Base-by-base conservation (phyloP, 805 yeast genomes). In the Candida railenensis region DNA sequence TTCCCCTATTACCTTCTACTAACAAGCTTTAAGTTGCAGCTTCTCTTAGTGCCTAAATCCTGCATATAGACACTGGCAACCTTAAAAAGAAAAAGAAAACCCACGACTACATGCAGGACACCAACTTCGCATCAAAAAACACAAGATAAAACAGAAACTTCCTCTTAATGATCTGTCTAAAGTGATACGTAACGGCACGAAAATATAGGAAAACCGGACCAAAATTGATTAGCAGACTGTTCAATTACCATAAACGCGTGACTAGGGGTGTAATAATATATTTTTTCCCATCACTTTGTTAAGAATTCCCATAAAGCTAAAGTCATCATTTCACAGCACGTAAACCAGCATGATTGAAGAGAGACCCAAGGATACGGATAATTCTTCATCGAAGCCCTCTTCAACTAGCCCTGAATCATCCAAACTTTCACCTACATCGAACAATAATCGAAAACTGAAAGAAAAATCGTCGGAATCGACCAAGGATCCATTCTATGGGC, bases 401-500 rank as follows among this genome's bases (percentile, higher is more conserved):
- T 5, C 30, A 25, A 25, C 9, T 25, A 11, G 30, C 11, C 30
- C 11, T 5, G 30, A 25, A 11, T 11, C 30, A 25, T 25, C 30
- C 30, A 15, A 33, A n/a, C 14, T n/a, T 8, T 4, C 36, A 7
- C 36, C 36, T 8, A 15, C 36, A 4, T 14, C 36, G 5, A 33
- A 33, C n/a, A 7, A 11, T 15, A 33, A 5, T 14, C 16, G 36
- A 4, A 15, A 33, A 33, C 16, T n/a, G 14, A 11, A 11, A 14
- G 36, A 14, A 33, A 33, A 11, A 33, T 14, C 36, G n/a, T 11
- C n/a, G 4, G 21, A 14, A 22, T 7, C 40, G 16, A 22, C 41
- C 32, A 43, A 34, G 22, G 76, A 74, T 46, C 83, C 84, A 3
- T 80, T 80, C 55, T 54, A 66, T 43, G 76, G 87, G 36, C 72